Conservation (phyloP, 345 rosid genomes). For the Boechera stricta region DNA sequence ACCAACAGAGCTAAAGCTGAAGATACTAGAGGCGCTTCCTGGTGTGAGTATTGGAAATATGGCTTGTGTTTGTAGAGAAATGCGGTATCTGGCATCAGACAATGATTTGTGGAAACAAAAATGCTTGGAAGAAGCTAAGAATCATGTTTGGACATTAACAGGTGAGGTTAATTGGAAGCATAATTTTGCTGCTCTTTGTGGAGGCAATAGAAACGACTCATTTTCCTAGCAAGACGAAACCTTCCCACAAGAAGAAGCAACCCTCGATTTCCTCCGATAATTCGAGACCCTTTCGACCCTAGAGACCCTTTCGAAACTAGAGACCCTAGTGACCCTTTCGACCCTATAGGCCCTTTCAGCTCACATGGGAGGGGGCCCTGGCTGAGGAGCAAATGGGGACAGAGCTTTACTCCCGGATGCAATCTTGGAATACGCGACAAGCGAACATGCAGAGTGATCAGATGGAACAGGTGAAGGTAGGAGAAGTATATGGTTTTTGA, state of each 20-base stretch:
- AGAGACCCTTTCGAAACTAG: background rate
- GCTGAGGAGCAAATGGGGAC: slow-evolving; percentile 16
- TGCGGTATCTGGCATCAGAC: slow-evolving; percentile 54
- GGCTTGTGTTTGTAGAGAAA: slow-evolving; percentile 56
- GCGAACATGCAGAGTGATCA: slow-evolving; percentile 14
- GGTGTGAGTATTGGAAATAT: slow-evolving; percentile 58
- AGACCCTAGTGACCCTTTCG: too few species aligned
- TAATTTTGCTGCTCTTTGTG: slow-evolving; percentile 44
- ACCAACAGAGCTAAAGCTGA: slow-evolving; percentile 72
- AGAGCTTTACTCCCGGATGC: slow-evolving; percentile 43
- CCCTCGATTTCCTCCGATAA: background rate
- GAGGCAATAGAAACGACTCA: slow-evolving; percentile 44
- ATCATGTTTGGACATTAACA: background rate
- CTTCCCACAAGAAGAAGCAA: slow-evolving; percentile 4
- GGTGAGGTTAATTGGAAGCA: slow-evolving; percentile 54
- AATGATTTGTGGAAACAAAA: slow-evolving; percentile 69
- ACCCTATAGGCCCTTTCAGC: too few species aligned
- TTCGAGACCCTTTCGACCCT: slow-evolving; percentile 24
- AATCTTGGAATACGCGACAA: slow-evolving; percentile 48
- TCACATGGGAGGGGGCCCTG: background rate
- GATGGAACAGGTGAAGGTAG: slow-evolving; percentile 1
- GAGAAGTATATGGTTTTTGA: slow-evolving; percentile 12
- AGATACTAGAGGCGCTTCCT: slow-evolving; percentile 64
- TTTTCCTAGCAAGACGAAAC: slow-evolving; percentile 16
- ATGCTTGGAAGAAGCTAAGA: slow-evolving; percentile 53